Percentiles rank a stretch among this genome's conserved stretches.
Evolutionary conservation across 2,329 filamentous ascomycete species (phyloP).

Genomic region (Aphanoascus verrucosus): DNA sequence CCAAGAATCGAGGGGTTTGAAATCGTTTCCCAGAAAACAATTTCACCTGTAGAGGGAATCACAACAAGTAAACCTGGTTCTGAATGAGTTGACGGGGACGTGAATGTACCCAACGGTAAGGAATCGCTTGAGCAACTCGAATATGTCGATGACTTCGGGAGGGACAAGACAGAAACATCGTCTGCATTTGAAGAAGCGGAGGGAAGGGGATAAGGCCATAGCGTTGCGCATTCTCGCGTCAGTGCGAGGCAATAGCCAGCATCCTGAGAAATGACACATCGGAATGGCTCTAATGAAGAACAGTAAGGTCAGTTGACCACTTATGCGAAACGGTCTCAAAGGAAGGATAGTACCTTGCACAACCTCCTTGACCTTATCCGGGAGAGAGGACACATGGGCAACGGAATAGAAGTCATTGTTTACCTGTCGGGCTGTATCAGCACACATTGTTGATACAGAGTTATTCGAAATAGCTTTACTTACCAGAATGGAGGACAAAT

Average conservation of each 20-base stretch:
- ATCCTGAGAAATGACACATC: slow-evolving; percentile 53
- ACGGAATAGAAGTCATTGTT: slow-evolving; percentile 77
- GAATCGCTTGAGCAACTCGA: slow-evolving; percentile 45
- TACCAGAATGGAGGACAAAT: slow-evolving; percentile 31
- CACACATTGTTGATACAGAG: slow-evolving; percentile 2
- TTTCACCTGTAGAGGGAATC: slow-evolving; percentile 69
- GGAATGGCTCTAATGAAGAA: slow-evolving; percentile 46
- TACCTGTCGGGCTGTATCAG: slow-evolving; percentile 45
- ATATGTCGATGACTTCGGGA: slow-evolving; percentile 61
- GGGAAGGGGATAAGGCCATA: slow-evolving; percentile 64
- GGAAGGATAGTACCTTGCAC: slow-evolving; percentile 38
- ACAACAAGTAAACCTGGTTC: slow-evolving; percentile 81
- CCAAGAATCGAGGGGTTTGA: slow-evolving; percentile 76
- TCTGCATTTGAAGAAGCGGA: slow-evolving; percentile 34
- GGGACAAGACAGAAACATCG: slow-evolving; percentile 67
- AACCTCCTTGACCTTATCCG: slow-evolving; percentile 61
- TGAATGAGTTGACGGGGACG: slow-evolving; percentile 65
- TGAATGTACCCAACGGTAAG: slow-evolving; percentile 70
- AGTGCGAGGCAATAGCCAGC: slow-evolving; percentile 68
- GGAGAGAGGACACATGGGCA: slow-evolving; percentile 71
- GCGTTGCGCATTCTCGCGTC: slow-evolving; percentile 68
- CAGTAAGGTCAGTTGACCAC: neutral
- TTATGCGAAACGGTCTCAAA: neutral
- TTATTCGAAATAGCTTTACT: slow-evolving; percentile 10
- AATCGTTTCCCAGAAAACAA: slow-evolving; percentile 93